phyloP scores from a whole-genome alignment of 768 basidiomycete species.

The Sporobolomyces pararoseus region DNA sequence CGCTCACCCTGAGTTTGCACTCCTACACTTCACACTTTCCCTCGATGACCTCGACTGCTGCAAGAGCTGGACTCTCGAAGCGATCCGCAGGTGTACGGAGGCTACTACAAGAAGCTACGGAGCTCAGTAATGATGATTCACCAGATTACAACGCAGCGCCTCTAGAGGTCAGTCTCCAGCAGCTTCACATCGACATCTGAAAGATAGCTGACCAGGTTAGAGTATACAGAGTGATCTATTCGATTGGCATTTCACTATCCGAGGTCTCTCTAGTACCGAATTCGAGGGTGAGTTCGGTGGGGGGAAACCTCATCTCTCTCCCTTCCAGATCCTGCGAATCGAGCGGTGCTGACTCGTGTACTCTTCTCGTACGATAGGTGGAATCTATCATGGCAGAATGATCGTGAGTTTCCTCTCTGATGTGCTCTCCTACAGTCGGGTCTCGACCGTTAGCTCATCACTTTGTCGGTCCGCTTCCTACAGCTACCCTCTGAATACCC shows the following conservation, averaged over 20 bases:
- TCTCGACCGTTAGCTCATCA: not conserved
- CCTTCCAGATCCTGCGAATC: no score
- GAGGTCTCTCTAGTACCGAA: conserved; percentile 72
- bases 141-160: conserved; percentile 80
- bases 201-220: not conserved
- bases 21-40: not conserved
- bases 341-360: not conserved
- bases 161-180: conserved; percentile 57
- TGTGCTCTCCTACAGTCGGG: not conserved
- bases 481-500: conserved; percentile 85
- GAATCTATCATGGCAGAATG: conserved; percentile 85
- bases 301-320: not conserved
- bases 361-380: conserved; percentile 65
- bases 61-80: conserved; percentile 6
- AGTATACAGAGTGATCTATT: conserved; percentile 58
- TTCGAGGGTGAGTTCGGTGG: conserved; percentile 57
- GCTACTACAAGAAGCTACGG: conserved; percentile 92
- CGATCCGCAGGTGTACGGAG: conserved; percentile 58
- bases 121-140: conserved; percentile 76
- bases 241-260: conserved; percentile 97
- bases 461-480: conserved; percentile 53
- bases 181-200: not conserved
- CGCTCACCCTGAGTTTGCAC: no score
- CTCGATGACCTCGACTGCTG: not conserved
- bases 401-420: conserved; percentile 12